Base-by-base conservation (phyloP, 192 early-diverging fungal species). In the Chytriomyces sp. region DNA sequence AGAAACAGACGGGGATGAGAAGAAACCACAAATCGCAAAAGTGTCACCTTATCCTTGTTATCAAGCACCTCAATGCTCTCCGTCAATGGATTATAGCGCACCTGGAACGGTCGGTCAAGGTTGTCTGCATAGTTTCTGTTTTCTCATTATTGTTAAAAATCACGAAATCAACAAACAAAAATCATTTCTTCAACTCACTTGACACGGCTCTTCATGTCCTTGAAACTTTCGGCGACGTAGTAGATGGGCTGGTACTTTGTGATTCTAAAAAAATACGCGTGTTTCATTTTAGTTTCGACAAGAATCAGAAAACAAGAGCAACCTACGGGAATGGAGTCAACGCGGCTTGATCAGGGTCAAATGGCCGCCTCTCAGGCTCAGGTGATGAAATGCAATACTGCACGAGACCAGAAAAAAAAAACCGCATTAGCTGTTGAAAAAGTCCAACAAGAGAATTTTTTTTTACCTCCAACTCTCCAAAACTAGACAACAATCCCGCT, bases 151-250 rank as follows among this genome's bases (percentile, higher is more conserved):
- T n/a, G n/a, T n/a, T n/a, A n/a, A n/a, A n/a, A n/a, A n/a, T n/a
- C n/a, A n/a, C n/a, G n/a, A n/a, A n/a, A n/a, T n/a, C n/a, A n/a
- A n/a, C n/a, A n/a, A n/a, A n/a, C n/a, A n/a, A n/a, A n/a, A n/a
- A n/a, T n/a, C n/a, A n/a, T 35, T 35, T 35, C 4, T 35, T 35
- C 35, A n/a, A 35, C 35, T 75, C 92, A 91, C 59, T 93, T 91
- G 61, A 98, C 91, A 77, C 96, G 90, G 72, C 91, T 89, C 81
- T 96, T 96, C 44, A 95, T 95, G 81, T 95, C 94, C 77, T 91
- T 92, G 87, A 98, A 98, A 48, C 91, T 93, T 11, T 96, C 93
- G 1, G 95, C 95, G 5, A 98, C 94, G 90, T 94, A 98, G 82
- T 98, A 98, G 16, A 92, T 74, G 18, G 94, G 94, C 85, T 98